Evolutionary conservation across 371 early-diverging fungal species (phyloP), one percentile per base, ranked within the genome.

Genomic region (Chytridium lagenaria): DNA sequence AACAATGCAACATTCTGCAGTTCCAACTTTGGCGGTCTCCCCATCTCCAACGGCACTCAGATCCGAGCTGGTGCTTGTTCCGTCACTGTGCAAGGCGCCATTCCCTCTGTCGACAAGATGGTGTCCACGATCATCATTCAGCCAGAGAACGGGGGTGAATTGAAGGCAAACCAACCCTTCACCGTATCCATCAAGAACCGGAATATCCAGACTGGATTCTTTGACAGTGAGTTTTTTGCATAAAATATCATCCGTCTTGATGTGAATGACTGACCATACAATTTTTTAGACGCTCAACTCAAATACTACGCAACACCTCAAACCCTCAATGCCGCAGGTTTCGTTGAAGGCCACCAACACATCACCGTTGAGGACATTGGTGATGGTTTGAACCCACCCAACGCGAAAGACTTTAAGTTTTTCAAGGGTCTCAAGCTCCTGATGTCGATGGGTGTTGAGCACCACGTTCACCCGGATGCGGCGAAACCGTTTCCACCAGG

Each of bases 191-290:
- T 83, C 63, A n/a, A 68, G 37, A 72, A 61, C 52, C 28, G 12
- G 19, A 75, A 77, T 72, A 52, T 83, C 44, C 52, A 70, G 22
- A 70, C 80, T 39, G 84, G 84, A 49, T 81, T 81, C 77, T 77
- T 78, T 50, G 74, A 72, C 67, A n/a, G n/a, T n/a, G n/a, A n/a
- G n/a, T n/a, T n/a, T n/a, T n/a, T n/a, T n/a, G n/a, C n/a, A n/a
- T n/a, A n/a, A n/a, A n/a, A n/a, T n/a, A n/a, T n/a, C n/a, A n/a
- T n/a, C n/a, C n/a, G n/a, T n/a, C n/a, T n/a, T n/a, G n/a, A n/a
- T n/a, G n/a, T n/a, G n/a, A n/a, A n/a, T n/a, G n/a, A n/a, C n/a
- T n/a, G n/a, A n/a, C n/a, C n/a, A n/a, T n/a, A n/a, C n/a, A n/a
- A n/a, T n/a, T n/a, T n/a, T n/a, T n/a, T n/a, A n/a, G 69, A 73